phyloP scores from a whole-genome alignment of 257 asterid species.

The Solanum raphanifolium region DNA sequence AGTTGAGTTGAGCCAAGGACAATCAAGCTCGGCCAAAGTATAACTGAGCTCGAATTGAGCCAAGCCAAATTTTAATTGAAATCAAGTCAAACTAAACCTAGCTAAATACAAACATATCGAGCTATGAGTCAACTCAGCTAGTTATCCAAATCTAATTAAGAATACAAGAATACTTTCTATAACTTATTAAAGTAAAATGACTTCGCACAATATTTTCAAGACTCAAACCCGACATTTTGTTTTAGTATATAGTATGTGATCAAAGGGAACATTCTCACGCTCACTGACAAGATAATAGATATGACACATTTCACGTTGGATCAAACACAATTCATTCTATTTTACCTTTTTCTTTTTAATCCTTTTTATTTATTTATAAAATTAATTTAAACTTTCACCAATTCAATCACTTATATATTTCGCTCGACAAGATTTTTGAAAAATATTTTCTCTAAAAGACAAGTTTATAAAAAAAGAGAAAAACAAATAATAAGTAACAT shows the following conservation, averaged over 20 bases:
- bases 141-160: not conserved
- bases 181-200: not conserved
- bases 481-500: too few species aligned
- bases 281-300: slow-evolving; percentile 10
- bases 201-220: not conserved
- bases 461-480: too few species aligned
- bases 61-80: not conserved
- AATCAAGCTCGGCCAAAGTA: not conserved
- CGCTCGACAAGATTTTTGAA: rapidly evolving
- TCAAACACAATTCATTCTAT: slow-evolving; percentile 2
- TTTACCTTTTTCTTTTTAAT: not conserved
- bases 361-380: not conserved
- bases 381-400: not conserved
- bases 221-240: rapidly evolving
- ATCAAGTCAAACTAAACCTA: too few species aligned
- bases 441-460: too few species aligned
- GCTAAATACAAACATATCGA: not conserved
- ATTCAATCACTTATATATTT: not conserved
- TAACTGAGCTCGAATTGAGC: rapidly evolving
- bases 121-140: rapidly evolving
- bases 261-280: slow-evolving; percentile 28
- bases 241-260: not conserved
- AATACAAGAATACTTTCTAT: rapidly evolving
- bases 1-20: rapidly evolving
- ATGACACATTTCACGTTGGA: slow-evolving; percentile 10